Evolutionary conservation across 352 stramenopile genomes (phyloP).

Genomic region (Phytopythium boreale): DNA sequence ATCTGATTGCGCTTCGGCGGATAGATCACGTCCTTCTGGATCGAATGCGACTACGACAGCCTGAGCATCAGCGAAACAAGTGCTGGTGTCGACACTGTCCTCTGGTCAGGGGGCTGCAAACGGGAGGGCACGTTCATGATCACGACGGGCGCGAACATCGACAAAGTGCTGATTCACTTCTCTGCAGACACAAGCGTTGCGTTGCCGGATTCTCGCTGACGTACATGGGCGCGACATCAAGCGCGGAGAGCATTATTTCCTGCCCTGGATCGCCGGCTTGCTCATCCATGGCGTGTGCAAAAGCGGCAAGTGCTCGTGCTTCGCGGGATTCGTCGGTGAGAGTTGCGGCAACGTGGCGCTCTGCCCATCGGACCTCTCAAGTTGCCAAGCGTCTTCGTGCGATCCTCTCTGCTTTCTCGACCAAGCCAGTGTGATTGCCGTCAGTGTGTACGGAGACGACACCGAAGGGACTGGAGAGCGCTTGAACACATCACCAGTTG

Average conservation of each 20-base stretch:
- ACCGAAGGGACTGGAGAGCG: slow-evolving; percentile 45
- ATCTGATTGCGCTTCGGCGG: background rate
- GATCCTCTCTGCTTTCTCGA: slow-evolving; percentile 37
- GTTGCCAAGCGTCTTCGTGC: slow-evolving; percentile 28
- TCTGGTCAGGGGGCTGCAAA: slow-evolving; percentile 55
- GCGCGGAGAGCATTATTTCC: slow-evolving; percentile 14
- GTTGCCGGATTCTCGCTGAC: slow-evolving; percentile 36
- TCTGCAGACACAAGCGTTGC: slow-evolving; percentile 36
- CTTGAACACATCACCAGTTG: slow-evolving; percentile 41
- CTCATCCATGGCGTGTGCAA: slow-evolving; percentile 42
- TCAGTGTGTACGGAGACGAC: slow-evolving; percentile 50
- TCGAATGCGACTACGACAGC: slow-evolving; percentile 59
- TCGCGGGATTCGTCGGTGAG: slow-evolving; percentile 57
- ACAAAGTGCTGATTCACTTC: slow-evolving; percentile 36
- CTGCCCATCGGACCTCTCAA: slow-evolving; percentile 31
- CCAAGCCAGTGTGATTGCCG: slow-evolving; percentile 34
- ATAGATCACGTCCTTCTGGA: slow-evolving; percentile 42
- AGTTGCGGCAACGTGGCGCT: slow-evolving; percentile 58
- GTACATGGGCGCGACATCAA: slow-evolving; percentile 26
- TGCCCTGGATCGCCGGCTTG: slow-evolving; percentile 40
- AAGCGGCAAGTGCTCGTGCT: slow-evolving; percentile 39
- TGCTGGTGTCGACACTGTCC: slow-evolving; percentile 6
- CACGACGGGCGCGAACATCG: slow-evolving; percentile 20
- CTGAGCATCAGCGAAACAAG: slow-evolving; percentile 24
- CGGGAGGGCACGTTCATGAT: slow-evolving; percentile 41